Evolutionary conservation across 495 filamentous ascomycete genomes (phyloP).

Genomic region (Penicillium macrosclerotiorum): DNA sequence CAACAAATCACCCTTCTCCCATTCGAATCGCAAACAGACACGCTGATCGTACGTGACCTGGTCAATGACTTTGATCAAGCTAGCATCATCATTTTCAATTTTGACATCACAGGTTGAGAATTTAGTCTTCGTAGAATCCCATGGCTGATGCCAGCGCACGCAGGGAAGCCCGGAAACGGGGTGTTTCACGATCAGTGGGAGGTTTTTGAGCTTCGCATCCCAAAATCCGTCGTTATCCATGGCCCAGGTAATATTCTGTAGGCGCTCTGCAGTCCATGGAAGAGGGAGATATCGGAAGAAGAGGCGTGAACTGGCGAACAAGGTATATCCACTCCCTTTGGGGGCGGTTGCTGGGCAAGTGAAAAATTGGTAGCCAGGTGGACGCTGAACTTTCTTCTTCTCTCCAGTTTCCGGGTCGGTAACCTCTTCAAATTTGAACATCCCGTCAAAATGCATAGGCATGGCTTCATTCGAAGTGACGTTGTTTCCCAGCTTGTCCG

Average conservation of each 20-base stretch:
- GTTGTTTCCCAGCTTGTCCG: constrained; percentile 39
- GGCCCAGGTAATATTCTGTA: constrained; percentile 41
- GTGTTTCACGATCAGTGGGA: constrained; percentile 51
- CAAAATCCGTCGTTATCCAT: constrained; percentile 40
- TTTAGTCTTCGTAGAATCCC: constrained; percentile 47
- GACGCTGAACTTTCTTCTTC: constrained; percentile 22
- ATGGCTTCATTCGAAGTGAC: constrained; percentile 51
- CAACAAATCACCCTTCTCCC: constrained; percentile 56
- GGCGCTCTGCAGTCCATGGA: constrained; percentile 34
- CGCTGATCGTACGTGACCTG: constrained; percentile 48
- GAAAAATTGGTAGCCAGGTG: constrained; percentile 51
- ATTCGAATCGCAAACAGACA: constrained; percentile 44
- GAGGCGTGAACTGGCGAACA: constrained; percentile 51
- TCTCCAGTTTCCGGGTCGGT: constrained; percentile 27
- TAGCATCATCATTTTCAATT: constrained; percentile 41
- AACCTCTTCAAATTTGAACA: constrained; percentile 49
- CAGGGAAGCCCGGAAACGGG: constrained; percentile 42
- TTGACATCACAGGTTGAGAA: constrained; percentile 46
- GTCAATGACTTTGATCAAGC: constrained; percentile 30
- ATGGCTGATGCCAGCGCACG: constrained; percentile 55
- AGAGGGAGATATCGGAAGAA: constrained; percentile 49
- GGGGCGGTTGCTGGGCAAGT: constrained; percentile 47
- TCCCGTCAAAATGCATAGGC: constrained; percentile 57
- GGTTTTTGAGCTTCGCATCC: constrained; percentile 34
- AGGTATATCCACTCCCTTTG: constrained; percentile 46